phyloP scores from a whole-genome alignment of 495 filamentous ascomycete genomes.

The Zalerion maritima region DNA sequence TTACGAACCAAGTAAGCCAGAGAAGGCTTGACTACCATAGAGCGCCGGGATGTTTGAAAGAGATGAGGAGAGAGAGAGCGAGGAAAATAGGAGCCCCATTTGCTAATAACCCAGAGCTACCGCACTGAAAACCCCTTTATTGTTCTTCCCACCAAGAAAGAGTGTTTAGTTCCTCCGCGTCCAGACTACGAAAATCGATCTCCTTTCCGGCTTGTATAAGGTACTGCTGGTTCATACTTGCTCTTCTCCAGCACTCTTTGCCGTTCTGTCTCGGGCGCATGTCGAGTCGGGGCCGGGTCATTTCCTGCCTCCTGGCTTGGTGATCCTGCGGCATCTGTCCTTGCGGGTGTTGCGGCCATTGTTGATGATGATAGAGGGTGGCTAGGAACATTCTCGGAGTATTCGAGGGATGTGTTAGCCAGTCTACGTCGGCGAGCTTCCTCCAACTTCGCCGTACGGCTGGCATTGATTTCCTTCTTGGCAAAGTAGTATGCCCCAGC shows the following conservation, averaged over 20 bases:
- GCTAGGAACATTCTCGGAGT: conserved; percentile 23
- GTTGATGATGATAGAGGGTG: conserved; percentile 19
- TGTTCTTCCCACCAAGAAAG: too few species aligned
- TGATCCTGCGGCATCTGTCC: conserved; percentile 48
- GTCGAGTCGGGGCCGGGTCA: conserved; percentile 78
- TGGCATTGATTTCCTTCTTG: conserved; percentile 83
- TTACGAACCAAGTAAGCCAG: too few species aligned
- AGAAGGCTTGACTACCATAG: too few species aligned
- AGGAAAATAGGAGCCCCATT: too few species aligned
- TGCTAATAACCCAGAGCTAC: too few species aligned
- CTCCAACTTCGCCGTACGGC: conserved; percentile 58
- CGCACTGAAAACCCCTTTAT: too few species aligned
- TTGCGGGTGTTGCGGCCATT: conserved; percentile 27
- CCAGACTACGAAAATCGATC: conserved; percentile 53
- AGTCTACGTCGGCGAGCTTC: conserved; percentile 49
- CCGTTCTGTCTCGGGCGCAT: conserved; percentile 59
- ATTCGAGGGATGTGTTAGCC: conserved; percentile 45
- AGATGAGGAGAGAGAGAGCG: too few species aligned
- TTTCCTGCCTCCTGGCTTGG: conserved; percentile 65
- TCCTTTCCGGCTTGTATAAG: conserved; percentile 61
- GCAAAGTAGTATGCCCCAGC: conserved; percentile 86
- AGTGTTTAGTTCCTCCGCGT: not conserved
- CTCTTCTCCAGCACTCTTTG: conserved; percentile 63
- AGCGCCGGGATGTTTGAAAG: too few species aligned
- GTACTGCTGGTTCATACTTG: conserved; percentile 72